phyloP scores from a whole-genome alignment of 495 filamentous ascomycete species.

The Hypoxylon subgilvum region DNA sequence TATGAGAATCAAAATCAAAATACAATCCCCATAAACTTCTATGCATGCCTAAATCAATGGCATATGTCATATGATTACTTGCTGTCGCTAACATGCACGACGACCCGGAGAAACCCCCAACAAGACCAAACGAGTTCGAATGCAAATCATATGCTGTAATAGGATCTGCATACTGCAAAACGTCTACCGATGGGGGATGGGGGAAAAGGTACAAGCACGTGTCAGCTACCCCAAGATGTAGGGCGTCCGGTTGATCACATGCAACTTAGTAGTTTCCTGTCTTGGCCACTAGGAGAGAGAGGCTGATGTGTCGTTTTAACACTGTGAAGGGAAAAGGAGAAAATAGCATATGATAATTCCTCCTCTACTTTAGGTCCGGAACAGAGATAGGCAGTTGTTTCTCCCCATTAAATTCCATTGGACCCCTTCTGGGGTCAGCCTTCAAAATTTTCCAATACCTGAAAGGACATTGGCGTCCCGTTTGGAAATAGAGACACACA shows the following conservation, averaged over 20 bases:
- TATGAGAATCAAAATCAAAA: neutral
- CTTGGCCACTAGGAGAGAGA: slow-evolving; percentile 24
- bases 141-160: slow-evolving; percentile 17
- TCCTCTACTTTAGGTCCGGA: slow-evolving; percentile 15
- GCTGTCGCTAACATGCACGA: slow-evolving; percentile 3
- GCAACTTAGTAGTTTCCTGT: slow-evolving; percentile 29
- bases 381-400: slow-evolving; percentile 17
- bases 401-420: slow-evolving; percentile 3
- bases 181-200: slow-evolving; percentile 16
- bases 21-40: neutral
- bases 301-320: slow-evolving; percentile 19
- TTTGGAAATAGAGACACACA: no score
- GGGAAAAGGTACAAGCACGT: slow-evolving; percentile 35
- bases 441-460: slow-evolving; percentile 1
- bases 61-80: slow-evolving; percentile 12
- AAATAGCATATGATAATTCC: slow-evolving; percentile 38
- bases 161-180: slow-evolving; percentile 3
- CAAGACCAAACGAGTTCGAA: neutral
- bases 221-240: slow-evolving; percentile 28
- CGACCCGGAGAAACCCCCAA: neutral
- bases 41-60: neutral
- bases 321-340: slow-evolving; percentile 22
- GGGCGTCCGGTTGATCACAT: slow-evolving; percentile 36
- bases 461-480: slow-evolving; percentile 2
- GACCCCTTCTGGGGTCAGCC: slow-evolving; percentile 3